A percentile compares a stretch with the other conserved stretches of the same genome.
phyloP scores from a whole-genome alignment of 1,284 basidiomycete genomes.

The Melampsora larici-populina region DNA sequence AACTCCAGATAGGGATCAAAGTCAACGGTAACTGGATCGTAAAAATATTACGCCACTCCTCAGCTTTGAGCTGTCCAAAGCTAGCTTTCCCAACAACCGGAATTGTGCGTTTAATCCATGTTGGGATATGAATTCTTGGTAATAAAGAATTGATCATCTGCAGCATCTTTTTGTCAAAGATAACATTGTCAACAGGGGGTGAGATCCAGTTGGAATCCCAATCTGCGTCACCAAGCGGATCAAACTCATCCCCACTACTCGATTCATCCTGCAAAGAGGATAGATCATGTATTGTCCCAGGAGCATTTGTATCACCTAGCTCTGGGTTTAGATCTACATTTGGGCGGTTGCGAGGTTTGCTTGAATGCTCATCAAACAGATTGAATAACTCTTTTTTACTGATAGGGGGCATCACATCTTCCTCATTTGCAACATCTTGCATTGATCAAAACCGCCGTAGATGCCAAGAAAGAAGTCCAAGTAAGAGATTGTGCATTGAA shows the following conservation, averaged over 20 bases:
- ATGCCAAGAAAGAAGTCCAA: too few species aligned
- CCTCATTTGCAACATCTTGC: neutral
- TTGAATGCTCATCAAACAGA: too few species aligned
- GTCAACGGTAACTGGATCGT: too few species aligned
- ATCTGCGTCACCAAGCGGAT: constrained; percentile 1
- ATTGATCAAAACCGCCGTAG: constrained; percentile 14
- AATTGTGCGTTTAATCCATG: constrained; percentile 30
- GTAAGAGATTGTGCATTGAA: constrained; percentile 25
- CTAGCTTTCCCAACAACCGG: constrained; percentile 32
- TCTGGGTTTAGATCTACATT: too few species aligned
- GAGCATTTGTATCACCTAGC: too few species aligned
- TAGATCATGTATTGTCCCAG: too few species aligned
- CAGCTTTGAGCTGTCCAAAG: constrained; percentile 44
- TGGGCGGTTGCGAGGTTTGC: too few species aligned
- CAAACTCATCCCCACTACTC: too few species aligned
- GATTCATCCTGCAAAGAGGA: too few species aligned
- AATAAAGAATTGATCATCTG: constrained; percentile 11
- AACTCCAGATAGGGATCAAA: neutral
- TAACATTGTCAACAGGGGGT: constrained; percentile 17
- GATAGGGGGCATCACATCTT: neutral
- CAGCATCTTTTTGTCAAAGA: constrained; percentile 15
- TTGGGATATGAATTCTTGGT: constrained; percentile 22
- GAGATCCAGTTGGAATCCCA: constrained; percentile 23
- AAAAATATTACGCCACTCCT: constrained; percentile 44
- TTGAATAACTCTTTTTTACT: too few species aligned